Evolutionary conservation across 495 filamentous ascomycete genomes (phyloP), one percentile per base, ranked within the genome.

Genomic region (Neurospora sp.): DNA sequence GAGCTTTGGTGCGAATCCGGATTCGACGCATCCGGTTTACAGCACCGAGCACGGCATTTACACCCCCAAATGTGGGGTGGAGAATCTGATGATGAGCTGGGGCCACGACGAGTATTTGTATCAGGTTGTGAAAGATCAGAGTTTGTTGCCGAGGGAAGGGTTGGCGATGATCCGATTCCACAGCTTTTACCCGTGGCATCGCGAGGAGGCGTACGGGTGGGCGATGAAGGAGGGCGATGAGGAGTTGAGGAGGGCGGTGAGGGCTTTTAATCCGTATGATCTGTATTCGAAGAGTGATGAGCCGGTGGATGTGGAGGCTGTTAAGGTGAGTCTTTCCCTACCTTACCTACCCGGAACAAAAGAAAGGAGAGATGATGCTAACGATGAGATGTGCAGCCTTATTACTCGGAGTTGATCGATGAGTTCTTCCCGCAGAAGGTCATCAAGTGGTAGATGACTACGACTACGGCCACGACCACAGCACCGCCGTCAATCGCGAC

Each of bases 71-170:
- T 94, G 92, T 74, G 94, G 94, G 3, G 81, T 96, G 14, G 91
- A 94, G 74, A 93, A 92, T 74, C 83, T 97, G 69, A 93, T 97
- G 89, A 86, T 97, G 72, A 93, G 90, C 71, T 96, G 93, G 93
- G 93, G 94, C 37, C 94, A 97, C 75, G 93, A 97, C 75, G 94
- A 97, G 82, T 97, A 94, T 77, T 85, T 97, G 53, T 96, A 96
- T 81, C 90, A 93, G 74, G 89, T 97, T 53, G 86, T 90, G 75
- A 92, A 91, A 82, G 89, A 92, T 69, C 93, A 96, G 83, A 90
- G 87, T 3, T 90, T 85, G 9, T 81, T 97, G 10, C 94, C 94
- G 1, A 82, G 84, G 38, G 93, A 95, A 85, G 92, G 91, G 5
- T 86, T 97, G 18, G 94, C 93, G 41, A 95, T 97, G 92, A 93